phyloP scores from a whole-genome alignment of 2,329 filamentous ascomycete genomes.

The Claviceps cyperi region DNA sequence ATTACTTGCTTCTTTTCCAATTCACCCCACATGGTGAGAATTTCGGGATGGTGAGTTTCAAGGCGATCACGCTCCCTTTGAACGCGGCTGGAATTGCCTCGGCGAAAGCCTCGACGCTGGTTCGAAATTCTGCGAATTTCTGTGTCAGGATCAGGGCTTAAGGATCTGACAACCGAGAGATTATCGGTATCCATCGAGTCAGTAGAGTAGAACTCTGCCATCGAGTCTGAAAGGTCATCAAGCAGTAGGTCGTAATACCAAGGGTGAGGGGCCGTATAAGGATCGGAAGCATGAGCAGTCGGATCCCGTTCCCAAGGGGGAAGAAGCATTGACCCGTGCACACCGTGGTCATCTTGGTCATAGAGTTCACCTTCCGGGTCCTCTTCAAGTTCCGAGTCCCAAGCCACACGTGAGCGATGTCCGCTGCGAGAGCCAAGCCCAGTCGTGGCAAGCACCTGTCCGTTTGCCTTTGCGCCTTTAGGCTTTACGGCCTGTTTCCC shows the following conservation, averaged over 20 bases:
- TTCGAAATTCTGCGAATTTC: constrained; percentile 10
- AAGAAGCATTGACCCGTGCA: no score
- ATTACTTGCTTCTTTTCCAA: constrained; percentile 56
- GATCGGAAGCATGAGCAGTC: no score
- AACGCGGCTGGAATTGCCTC: constrained; percentile 13
- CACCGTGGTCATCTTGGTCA: no score
- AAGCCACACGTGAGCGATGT: not conserved
- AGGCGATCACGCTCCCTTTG: constrained; percentile 48
- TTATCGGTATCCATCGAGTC: no score
- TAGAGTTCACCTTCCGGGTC: not conserved
- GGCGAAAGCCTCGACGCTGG: constrained; percentile 21
- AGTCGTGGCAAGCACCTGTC: not conserved
- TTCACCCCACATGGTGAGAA: constrained; percentile 74
- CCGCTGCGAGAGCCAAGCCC: not conserved
- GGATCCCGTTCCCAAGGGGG: no score
- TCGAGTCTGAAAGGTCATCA: no score
- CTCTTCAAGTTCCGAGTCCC: constrained; percentile 1
- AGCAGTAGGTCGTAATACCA: no score
- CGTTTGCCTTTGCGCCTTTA: not conserved
- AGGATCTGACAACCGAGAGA: no score
- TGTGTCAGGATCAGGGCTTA: not conserved
- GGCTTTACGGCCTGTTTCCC: constrained; percentile 6
- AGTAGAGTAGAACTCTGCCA: no score
- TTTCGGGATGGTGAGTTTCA: constrained; percentile 60
- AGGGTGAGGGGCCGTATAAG: no score